Conservation (phyloP, 2,329 filamentous ascomycete species). For the Hirsutella rhossiliensis region DNA sequence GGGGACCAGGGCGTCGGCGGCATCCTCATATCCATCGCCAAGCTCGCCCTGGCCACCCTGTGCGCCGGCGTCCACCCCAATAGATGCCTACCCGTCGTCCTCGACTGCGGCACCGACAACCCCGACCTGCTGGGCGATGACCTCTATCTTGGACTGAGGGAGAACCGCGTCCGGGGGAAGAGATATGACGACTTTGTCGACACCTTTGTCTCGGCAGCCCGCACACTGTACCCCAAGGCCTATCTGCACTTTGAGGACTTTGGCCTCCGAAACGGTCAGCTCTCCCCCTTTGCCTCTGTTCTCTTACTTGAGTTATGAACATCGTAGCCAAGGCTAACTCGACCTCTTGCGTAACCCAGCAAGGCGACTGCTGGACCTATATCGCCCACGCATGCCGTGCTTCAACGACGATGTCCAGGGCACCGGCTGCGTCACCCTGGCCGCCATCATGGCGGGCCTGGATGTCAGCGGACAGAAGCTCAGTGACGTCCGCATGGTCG, state of each 20-base stretch:
- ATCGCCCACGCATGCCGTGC: conserved; percentile 61
- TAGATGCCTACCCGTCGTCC: conserved; percentile 64
- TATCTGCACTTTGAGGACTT: conserved; percentile 91
- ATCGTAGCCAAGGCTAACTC: neutral
- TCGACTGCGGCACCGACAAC: conserved; percentile 83
- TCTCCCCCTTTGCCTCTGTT: neutral
- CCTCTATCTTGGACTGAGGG: conserved; percentile 64
- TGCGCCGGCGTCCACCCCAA: conserved; percentile 81
- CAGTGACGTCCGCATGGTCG: conserved; percentile 55
- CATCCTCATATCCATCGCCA: conserved; percentile 74
- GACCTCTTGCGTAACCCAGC: conserved; percentile 26
- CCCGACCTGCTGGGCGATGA: conserved; percentile 61
- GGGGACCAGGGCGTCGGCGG: conserved; percentile 82
- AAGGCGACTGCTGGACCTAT: conserved; percentile 62
- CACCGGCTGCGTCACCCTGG: conserved; percentile 77
- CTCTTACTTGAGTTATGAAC: neutral
- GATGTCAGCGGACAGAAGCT: conserved; percentile 57
- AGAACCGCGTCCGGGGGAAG: conserved; percentile 54
- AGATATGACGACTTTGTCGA: conserved; percentile 70
- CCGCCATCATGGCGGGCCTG: conserved; percentile 66
- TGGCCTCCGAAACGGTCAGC: conserved; percentile 55
- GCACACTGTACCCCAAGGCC: conserved; percentile 61
- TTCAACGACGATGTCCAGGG: conserved; percentile 92
- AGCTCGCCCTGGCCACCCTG: conserved; percentile 69
- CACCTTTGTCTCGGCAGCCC: conserved; percentile 55